Conservation (phyloP, 129 eudicot genomes). For the Ambrosia artemisiifolia region DNA sequence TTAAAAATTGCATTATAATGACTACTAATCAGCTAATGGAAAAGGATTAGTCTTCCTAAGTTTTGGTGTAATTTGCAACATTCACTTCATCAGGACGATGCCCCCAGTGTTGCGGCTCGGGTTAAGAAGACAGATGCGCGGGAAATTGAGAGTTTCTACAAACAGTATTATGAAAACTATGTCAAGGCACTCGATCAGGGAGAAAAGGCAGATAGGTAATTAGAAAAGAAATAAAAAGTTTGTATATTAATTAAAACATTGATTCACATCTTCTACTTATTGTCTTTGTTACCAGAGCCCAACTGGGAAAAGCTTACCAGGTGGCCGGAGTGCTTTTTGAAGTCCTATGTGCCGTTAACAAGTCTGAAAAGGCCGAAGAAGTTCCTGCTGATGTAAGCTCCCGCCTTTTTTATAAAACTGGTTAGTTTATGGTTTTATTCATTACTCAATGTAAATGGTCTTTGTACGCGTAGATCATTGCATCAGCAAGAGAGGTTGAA, state of each 20-base stretch:
- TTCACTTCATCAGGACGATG: conserved; percentile 64
- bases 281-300: conserved; percentile 54
- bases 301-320: conserved; percentile 96
- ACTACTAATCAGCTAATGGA: neutral
- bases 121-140: conserved; percentile 91
- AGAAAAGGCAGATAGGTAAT: conserved; percentile 84
- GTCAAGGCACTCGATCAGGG: conserved; percentile 92
- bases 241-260: neutral
- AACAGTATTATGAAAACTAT: conserved; percentile 87
- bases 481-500: conserved; percentile 95
- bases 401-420: conserved; percentile 14
- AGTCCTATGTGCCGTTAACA: conserved; percentile 95
- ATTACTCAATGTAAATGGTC: conserved; percentile 10
- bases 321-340: conserved; percentile 95
- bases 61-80: neutral
- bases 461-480: conserved; percentile 64
- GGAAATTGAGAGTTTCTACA: conserved; percentile 94
- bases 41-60: neutral
- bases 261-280: conserved; percentile 10
- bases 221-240: neutral
- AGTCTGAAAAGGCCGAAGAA: conserved; percentile 92
- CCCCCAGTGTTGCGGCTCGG: conserved; percentile 64
- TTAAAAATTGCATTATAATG: conserved; percentile 2
- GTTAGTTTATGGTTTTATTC: conserved; percentile 1
- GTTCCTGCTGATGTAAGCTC: conserved; percentile 83